Evolutionary conservation across 2,329 filamentous ascomycete species (phyloP).

Genomic region (Colletotrichum tropicicola): DNA sequence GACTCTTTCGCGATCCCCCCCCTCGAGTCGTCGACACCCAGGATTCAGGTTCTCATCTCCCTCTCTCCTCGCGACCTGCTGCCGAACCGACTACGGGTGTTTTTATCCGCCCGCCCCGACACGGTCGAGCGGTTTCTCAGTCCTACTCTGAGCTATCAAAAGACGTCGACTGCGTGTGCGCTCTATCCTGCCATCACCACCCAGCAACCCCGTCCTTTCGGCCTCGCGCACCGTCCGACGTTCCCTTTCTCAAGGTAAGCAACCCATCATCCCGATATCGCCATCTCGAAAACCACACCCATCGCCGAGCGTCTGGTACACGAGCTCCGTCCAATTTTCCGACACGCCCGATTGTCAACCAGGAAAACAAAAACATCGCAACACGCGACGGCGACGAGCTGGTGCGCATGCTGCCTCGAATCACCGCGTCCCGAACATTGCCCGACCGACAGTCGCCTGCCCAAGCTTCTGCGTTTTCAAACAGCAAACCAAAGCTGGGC

Average conservation of each 20-base stretch:
- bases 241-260: slow-evolving; percentile 21
- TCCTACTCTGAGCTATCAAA: neutral
- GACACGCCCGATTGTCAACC: neutral
- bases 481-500: neutral
- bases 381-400: neutral
- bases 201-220: neutral
- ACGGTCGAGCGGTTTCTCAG: neutral
- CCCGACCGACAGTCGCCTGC: neutral
- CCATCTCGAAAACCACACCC: neutral
- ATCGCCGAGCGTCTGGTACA: slow-evolving; percentile 4
- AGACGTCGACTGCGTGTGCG: neutral
- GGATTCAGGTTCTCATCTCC: slow-evolving; percentile 27
- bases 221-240: neutral
- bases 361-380: neutral
- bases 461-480: neutral
- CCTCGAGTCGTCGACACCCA: slow-evolving; percentile 23
- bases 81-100: slow-evolving; percentile 7
- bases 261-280: neutral
- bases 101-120: neutral
- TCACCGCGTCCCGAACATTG: neutral
- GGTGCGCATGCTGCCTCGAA: neutral
- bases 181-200: neutral
- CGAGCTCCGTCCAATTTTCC: slow-evolving; percentile 1
- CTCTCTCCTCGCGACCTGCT: neutral
- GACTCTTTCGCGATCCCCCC: slow-evolving; percentile 14